Percentiles rank a stretch among this genome's conserved stretches.
These are phyloP conservation scores for Alternaria solani DNA, from an alignment of 2,329 filamentous ascomycete species.

Conservation along the genomic window DNA sequence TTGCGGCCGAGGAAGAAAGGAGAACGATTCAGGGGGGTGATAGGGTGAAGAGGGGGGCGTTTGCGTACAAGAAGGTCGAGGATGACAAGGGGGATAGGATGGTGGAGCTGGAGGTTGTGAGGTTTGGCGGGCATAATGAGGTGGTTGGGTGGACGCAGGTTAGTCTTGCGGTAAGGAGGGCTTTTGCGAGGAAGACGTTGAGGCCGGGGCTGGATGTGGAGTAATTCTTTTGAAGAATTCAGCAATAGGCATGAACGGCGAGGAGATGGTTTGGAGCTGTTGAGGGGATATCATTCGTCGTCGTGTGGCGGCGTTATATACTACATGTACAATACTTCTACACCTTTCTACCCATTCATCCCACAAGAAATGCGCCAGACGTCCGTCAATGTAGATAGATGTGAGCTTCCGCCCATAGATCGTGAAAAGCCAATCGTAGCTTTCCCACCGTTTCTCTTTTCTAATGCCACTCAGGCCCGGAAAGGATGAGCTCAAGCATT, in stretches of 20 bases:
- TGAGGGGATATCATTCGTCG: conserved; percentile 26
- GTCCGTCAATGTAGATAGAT: conserved; percentile 22
- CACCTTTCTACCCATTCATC: conserved; percentile 6
- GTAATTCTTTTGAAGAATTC: conserved; percentile 10
- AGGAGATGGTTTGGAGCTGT: background rate
- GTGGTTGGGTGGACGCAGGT: conserved; percentile 72
- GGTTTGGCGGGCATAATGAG: conserved; percentile 68
- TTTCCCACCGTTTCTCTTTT: background rate
- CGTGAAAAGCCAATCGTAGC: background rate
- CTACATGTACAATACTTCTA: conserved; percentile 31
- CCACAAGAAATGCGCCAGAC: conserved; percentile 21
- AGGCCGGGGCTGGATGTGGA: conserved; percentile 40
- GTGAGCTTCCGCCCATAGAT: conserved; percentile 14
- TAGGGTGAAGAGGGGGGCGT: conserved; percentile 46
- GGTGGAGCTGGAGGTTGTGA: conserved; percentile 55
- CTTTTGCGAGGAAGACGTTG: conserved; percentile 63
- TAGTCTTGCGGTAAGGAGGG: conserved; percentile 69
- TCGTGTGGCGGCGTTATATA: conserved; percentile 10
- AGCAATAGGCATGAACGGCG: background rate
- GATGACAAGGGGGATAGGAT: conserved; percentile 36
- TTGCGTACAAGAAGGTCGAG: conserved; percentile 47
- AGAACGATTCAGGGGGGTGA: conserved; percentile 43
- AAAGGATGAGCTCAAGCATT: conserved; percentile 61
- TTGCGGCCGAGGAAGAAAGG: conserved; percentile 34
- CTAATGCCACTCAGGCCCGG: conserved; percentile 25